A percentile compares a stretch with the other conserved stretches of the same genome.
Conservation (phyloP, 2,329 filamentous ascomycete species). For the Knoxdaviesia proteae region DNA sequence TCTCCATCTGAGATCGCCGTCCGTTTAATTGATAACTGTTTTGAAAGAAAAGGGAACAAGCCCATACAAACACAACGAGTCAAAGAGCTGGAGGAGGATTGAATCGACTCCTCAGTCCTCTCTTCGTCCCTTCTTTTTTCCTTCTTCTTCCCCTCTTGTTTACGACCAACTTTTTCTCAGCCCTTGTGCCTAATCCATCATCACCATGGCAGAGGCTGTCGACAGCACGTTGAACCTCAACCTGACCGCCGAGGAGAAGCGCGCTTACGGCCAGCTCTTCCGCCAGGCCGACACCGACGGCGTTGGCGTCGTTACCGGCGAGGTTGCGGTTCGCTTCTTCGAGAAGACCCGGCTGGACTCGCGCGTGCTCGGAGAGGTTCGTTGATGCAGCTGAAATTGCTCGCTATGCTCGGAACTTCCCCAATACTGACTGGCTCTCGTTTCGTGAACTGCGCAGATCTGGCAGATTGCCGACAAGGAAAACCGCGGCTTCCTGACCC, state of each 20-base stretch:
- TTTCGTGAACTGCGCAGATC: constrained; percentile 36
- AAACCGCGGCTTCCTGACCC: constrained; percentile 84
- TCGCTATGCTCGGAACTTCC: neutral
- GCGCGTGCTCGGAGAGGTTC: constrained; percentile 65
- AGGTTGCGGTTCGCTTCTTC: constrained; percentile 93
- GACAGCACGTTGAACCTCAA: constrained; percentile 45
- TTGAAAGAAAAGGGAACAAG: too few species aligned
- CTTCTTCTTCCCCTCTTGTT: neutral
- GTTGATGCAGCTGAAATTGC: neutral
- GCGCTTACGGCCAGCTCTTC: constrained; percentile 82
- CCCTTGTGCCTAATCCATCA: neutral
- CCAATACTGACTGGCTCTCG: neutral
- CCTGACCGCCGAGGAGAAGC: constrained; percentile 79
- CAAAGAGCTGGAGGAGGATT: too few species aligned
- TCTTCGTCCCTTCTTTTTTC: neutral
- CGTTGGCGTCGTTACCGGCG: constrained; percentile 85
- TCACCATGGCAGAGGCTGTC: constrained; percentile 5
- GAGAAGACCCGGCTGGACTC: constrained; percentile 84
- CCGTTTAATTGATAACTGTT: neutral
- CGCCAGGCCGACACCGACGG: constrained; percentile 78
- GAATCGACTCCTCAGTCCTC: too few species aligned
- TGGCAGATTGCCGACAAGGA: constrained; percentile 98
- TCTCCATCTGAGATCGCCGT: neutral
- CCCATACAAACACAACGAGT: too few species aligned
- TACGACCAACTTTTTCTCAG: neutral